Evolutionary conservation across 768 basidiomycete genomes (phyloP), one percentile per base, ranked within the genome.

Genomic region (Chiua virens): DNA sequence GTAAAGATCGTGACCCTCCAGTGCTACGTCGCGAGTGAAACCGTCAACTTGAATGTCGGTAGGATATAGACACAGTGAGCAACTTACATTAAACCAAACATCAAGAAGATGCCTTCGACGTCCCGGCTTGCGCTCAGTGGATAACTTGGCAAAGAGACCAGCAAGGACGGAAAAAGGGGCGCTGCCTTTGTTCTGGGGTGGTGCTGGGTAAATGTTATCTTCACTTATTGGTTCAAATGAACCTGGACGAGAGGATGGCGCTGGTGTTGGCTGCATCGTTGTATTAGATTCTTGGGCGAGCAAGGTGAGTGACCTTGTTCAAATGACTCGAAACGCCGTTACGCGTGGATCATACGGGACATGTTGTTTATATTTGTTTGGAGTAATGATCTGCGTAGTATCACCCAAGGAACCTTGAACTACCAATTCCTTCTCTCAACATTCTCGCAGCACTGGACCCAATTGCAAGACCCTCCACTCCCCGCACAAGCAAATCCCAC

Each of bases 1-100:
- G 68, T 89, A 98, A 30, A 99, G 68, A 65, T 98, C 91, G 60
- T 82, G 73, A 0, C 74, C 58, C 95, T 79, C 92, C 94, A 98
- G 62, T 87, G 84, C 87, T 92, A 58, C 37, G 37, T 37, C 49
- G 56, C 57, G 45, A 38, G 61, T 61, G n/a, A n/a, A n/a, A n/a
- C n/a, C n/a, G n/a, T n/a, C 42, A 55, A 57, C 39, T n/a, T n/a
- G n/a, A n/a, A n/a, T n/a, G 40, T 45, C 20, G 32, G 39, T 37
- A 20, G 17, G 9, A 13, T 9, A 34, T 3, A 14, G 10, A 14
- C 23, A 40, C 27, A 15, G 50, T 55, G 22, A 11, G 14, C 5
- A 5, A 66, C 86, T 68, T 77, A 93, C 92, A 50, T 78, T 82
- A 62, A 95, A 92, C 89, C 93, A 95, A 14, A 78, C 73, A 41